Percentiles rank a stretch among this genome's conserved stretches.
Evolutionary conservation across 164 flowering plant species (phyloP).

Genomic region (Sextonia rubra): DNA sequence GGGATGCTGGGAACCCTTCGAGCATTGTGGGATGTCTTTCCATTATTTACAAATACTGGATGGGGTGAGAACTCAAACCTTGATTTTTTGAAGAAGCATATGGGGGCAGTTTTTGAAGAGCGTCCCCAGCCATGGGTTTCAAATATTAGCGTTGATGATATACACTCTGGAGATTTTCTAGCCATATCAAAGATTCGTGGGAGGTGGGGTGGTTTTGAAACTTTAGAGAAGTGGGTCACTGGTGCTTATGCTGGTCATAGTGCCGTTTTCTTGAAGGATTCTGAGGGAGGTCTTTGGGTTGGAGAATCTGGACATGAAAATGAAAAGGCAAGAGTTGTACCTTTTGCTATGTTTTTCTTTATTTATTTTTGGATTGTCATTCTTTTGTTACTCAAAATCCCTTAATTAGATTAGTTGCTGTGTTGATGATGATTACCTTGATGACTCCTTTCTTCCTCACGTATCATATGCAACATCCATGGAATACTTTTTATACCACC

Average conservation of each 20-base stretch:
- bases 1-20: slow-evolving; percentile 92
- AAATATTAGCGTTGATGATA: slow-evolving; percentile 59
- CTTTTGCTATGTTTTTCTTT: neutral
- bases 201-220: slow-evolving; percentile 98
- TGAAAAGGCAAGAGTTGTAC: slow-evolving; percentile 48
- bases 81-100: slow-evolving; percentile 80
- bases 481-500: no score
- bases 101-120: slow-evolving; percentile 71
- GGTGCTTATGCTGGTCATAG: slow-evolving; percentile 96
- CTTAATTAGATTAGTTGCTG: neutral
- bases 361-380: no score
- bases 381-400: neutral
- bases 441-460: neutral
- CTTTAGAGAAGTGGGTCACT: slow-evolving; percentile 95
- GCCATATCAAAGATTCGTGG: slow-evolving; percentile 96
- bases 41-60: slow-evolving; percentile 81
- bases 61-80: slow-evolving; percentile 95
- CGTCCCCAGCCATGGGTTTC: slow-evolving; percentile 94
- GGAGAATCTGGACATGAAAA: slow-evolving; percentile 96
- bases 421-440: neutral
- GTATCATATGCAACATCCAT: no score
- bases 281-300: slow-evolving; percentile 96
- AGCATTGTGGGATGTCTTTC: slow-evolving; percentile 96
- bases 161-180: slow-evolving; percentile 95
- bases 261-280: slow-evolving; percentile 89